A percentile compares a stretch with the other conserved stretches of the same genome.
Evolutionary conservation across 192 early-diverging fungal species (phyloP).

Genomic region (Phlyctochytrium arcticum): DNA sequence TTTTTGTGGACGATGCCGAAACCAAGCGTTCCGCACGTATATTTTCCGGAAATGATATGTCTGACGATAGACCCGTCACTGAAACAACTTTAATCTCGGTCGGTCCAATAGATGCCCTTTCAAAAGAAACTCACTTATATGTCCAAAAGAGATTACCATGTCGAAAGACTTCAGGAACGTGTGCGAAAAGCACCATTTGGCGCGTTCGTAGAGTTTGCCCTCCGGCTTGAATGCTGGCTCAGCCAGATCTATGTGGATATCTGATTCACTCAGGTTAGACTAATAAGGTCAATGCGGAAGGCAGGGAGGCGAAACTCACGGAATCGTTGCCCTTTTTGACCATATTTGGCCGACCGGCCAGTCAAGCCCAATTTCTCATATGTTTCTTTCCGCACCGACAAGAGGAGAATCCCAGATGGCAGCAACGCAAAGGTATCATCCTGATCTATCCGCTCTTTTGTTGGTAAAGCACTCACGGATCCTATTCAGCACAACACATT

Average conservation of each 20-base stretch:
- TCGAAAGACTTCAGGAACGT: conserved; percentile 10
- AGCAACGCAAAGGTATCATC: conserved; percentile 28
- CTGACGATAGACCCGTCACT: background rate
- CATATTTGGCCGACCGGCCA: conserved; percentile 5
- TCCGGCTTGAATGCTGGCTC: conserved; percentile 11
- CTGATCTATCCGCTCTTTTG: conserved; percentile 14
- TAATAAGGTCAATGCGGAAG: too few relatives aligned
- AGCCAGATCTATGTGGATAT: conserved; percentile 8
- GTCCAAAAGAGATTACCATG: background rate
- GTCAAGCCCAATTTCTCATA: conserved; percentile 27
- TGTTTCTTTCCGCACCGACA: conserved; percentile 29
- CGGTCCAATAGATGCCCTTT: background rate
- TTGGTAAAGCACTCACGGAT: conserved; percentile 5
- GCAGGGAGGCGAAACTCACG: background rate
- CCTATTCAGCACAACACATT: background rate
- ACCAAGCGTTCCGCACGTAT: background rate
- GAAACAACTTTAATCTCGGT: background rate
- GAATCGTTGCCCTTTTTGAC: conserved; percentile 2
- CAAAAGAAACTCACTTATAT: conserved; percentile 1
- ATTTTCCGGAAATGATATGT: background rate
- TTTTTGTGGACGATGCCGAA: background rate
- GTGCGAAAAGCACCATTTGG: conserved; percentile 26
- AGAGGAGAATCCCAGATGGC: conserved; percentile 17
- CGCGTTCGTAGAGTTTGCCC: conserved; percentile 13
- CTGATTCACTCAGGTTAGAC: too few relatives aligned